These are phyloP conservation scores for Phytophthora podocarpi DNA, from an alignment of 352 stramenopile species.

Conservation along the genomic window DNA sequence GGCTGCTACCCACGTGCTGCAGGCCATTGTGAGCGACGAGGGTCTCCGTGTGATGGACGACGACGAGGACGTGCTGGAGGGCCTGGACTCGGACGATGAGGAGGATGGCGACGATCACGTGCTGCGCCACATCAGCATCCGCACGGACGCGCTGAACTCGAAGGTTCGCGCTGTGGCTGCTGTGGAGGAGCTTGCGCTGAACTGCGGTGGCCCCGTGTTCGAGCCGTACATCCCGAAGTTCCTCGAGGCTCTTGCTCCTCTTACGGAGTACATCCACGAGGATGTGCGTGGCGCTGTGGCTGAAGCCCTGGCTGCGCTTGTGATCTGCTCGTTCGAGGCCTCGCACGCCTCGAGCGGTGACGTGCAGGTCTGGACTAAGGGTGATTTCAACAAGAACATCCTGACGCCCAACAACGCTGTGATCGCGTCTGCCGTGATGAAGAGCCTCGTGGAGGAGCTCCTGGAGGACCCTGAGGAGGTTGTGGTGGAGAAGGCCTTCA, in stretches of 20 bases:
- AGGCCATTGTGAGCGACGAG: constrained; percentile 79
- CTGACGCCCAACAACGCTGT: constrained; percentile 79
- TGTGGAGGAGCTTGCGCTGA: constrained; percentile 85
- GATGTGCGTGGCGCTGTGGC: constrained; percentile 82
- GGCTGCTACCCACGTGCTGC: constrained; percentile 70
- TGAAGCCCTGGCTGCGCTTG: constrained; percentile 77
- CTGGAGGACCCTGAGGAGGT: constrained; percentile 80
- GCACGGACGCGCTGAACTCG: constrained; percentile 84
- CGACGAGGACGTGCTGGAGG: constrained; percentile 73
- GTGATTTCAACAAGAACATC: constrained; percentile 82
- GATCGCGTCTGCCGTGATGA: constrained; percentile 81
- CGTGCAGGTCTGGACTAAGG: constrained; percentile 84
- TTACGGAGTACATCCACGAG: constrained; percentile 90
- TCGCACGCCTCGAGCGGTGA: constrained; percentile 80
- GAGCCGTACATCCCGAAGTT: constrained; percentile 87
- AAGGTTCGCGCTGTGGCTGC: constrained; percentile 83
- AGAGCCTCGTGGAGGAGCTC: constrained; percentile 77
- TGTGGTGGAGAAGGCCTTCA: constrained; percentile 96
- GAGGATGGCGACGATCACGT: constrained; percentile 75
- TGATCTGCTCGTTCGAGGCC: constrained; percentile 87
- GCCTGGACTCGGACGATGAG: constrained; percentile 82
- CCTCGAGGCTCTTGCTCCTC: constrained; percentile 73
- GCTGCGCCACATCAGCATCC: constrained; percentile 85
- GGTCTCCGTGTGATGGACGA: constrained; percentile 75
- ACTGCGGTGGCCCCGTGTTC: constrained; percentile 75